phyloP scores from a whole-genome alignment of 2,329 filamentous ascomycete genomes.

The Malbranchea zuffiana region DNA sequence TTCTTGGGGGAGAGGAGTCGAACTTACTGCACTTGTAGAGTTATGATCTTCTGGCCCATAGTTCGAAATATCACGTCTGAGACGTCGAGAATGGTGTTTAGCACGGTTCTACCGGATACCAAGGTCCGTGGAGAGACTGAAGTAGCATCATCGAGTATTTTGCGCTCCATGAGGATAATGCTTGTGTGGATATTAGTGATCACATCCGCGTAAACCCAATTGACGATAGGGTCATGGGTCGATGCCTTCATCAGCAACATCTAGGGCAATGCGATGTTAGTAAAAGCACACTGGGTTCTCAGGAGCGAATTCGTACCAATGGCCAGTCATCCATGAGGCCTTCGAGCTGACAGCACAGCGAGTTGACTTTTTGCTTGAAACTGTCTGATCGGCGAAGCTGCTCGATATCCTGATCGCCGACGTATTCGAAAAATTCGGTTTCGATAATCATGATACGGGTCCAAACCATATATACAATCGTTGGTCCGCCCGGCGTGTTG shows the following conservation, averaged over 20 bases:
- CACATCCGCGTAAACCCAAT: constrained; percentile 2
- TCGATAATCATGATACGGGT: not conserved
- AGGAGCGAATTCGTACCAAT: constrained; percentile 1
- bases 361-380: not conserved
- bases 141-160: not conserved
- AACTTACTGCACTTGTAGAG: not conserved
- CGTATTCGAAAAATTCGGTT: constrained; percentile 3
- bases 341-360: constrained; percentile 2
- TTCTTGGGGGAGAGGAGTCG: no score
- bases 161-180: constrained; percentile 6
- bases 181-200: not conserved
- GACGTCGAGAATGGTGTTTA: constrained; percentile 2
- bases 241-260: not conserved
- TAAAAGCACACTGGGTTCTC: not conserved
- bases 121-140: not conserved
- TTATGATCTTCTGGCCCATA: no score
- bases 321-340: constrained; percentile 2
- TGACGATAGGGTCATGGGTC: not conserved
- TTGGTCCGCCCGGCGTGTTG: not conserved
- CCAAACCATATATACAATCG: constrained; percentile 1
- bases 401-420: not conserved
- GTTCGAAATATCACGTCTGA: not conserved
- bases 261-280: not conserved
- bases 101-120: not conserved
- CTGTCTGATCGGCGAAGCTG: not conserved